Percentiles rank a stretch among this genome's conserved stretches.
Evolutionary conservation across 768 basidiomycete genomes (phyloP).

Genomic region (Serendipita sp.): DNA sequence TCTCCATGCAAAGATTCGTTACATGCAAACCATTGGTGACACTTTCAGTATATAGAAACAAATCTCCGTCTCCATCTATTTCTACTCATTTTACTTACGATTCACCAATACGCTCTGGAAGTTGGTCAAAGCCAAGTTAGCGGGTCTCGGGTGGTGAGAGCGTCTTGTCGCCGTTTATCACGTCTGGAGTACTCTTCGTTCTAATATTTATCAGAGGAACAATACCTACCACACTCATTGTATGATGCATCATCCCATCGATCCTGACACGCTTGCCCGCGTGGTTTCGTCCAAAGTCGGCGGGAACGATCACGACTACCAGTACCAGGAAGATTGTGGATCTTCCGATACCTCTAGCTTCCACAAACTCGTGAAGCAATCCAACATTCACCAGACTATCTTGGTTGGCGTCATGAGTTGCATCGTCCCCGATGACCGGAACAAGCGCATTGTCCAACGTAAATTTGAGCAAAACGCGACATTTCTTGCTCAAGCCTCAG

Average conservation of each 20-base stretch:
- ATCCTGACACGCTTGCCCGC: background rate
- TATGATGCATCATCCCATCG: background rate
- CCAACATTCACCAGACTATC: background rate
- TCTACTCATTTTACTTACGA: no score
- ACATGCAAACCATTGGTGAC: no score
- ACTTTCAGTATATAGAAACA: no score
- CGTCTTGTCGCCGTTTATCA: no score
- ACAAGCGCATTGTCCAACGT: background rate
- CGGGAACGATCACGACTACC: background rate
- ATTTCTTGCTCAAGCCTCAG: background rate
- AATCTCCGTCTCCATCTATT: no score
- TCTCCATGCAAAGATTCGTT: no score
- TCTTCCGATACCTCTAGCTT: background rate
- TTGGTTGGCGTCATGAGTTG: background rate
- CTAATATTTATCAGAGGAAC: no score
- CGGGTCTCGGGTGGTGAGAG: no score
- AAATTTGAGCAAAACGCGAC: background rate
- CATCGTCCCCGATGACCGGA: background rate
- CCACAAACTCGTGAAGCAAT: background rate
- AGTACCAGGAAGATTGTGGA: background rate
- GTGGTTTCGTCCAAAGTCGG: background rate
- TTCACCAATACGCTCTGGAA: no score
- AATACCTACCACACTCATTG: background rate
- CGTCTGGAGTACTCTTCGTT: no score
- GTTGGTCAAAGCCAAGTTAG: no score